These are phyloP conservation scores for Trametes maxima DNA, from an alignment of 768 basidiomycete species.

Conservation along the genomic window DNA sequence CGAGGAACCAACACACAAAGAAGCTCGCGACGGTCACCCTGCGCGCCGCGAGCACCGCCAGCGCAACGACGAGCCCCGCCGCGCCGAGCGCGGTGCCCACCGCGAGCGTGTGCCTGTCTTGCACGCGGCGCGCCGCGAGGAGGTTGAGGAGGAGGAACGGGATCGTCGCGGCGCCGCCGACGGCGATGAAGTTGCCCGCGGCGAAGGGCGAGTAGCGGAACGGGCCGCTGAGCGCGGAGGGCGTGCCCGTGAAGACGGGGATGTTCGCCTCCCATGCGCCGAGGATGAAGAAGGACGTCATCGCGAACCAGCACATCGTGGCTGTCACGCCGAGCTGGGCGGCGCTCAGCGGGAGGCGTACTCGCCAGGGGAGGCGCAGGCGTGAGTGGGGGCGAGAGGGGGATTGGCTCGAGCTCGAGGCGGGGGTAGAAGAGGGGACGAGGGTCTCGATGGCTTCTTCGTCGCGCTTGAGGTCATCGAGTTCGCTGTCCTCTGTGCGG, in stretches of 20 bases:
- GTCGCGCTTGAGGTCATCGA: neutral
- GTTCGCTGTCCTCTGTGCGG: neutral
- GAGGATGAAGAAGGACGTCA: constrained; percentile 71
- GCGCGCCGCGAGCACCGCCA: constrained; percentile 45
- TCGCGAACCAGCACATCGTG: constrained; percentile 73
- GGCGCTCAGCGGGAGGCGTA: neutral
- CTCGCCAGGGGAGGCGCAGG: neutral
- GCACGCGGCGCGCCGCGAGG: constrained; percentile 54
- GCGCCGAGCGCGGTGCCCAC: constrained; percentile 54
- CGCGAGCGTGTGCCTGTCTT: constrained; percentile 62
- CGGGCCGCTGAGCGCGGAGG: constrained; percentile 26
- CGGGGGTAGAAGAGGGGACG: too few relatives aligned
- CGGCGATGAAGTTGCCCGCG: constrained; percentile 73
- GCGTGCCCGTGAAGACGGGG: constrained; percentile 52
- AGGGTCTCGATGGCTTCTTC: neutral
- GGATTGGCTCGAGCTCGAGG: neutral
- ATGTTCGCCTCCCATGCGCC: constrained; percentile 72
- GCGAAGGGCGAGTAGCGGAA: constrained; percentile 62
- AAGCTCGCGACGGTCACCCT: constrained; percentile 50
- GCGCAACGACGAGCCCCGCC: constrained; percentile 52
- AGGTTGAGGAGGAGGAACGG: constrained; percentile 70
- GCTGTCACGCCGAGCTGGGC: constrained; percentile 54
- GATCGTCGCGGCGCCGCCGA: constrained; percentile 62
- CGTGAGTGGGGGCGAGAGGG: neutral
- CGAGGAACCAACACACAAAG: constrained; percentile 52